phyloP scores from a whole-genome alignment of 371 early-diverging fungal species.

The Agmasoma carcini region DNA sequence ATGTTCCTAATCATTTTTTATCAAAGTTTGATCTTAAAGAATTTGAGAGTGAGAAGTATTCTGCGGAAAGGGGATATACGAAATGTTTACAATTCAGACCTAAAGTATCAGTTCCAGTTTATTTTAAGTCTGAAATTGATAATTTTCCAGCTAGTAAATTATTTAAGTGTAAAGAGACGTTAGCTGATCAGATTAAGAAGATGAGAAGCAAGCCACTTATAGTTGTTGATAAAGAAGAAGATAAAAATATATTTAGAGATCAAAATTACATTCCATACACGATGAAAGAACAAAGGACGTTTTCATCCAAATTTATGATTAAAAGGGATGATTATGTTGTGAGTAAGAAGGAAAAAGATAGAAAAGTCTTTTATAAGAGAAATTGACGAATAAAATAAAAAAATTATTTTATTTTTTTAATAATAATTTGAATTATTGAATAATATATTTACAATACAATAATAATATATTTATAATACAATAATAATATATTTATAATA shows the following conservation, averaged over 20 bases:
- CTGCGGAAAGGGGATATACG: slow-evolving; percentile 32
- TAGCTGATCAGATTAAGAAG: slow-evolving; percentile 29
- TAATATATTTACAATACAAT: not conserved
- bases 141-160: slow-evolving; percentile 11
- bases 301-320: slow-evolving; percentile 35
- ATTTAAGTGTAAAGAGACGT: slow-evolving; percentile 25
- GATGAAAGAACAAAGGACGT: slow-evolving; percentile 18
- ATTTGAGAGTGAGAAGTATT: slow-evolving; percentile 11
- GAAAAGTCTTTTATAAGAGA: not conserved
- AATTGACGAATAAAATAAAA: not conserved
- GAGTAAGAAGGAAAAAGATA: slow-evolving; percentile 23
- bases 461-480: not conserved
- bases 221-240: slow-evolving; percentile 1
- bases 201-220: slow-evolving; percentile 12
- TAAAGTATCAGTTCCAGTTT: slow-evolving; percentile 35
- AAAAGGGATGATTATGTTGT: slow-evolving; percentile 40
- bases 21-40: slow-evolving; percentile 24
- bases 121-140: slow-evolving; percentile 28
- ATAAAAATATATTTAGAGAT: slow-evolving; percentile 29
- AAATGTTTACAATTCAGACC: slow-evolving; percentile 38
- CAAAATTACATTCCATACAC: slow-evolving; percentile 33
- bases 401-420: not conserved
- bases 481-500: slow-evolving; percentile 7
- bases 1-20: slow-evolving; percentile 35
- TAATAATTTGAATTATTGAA: not conserved